Evolutionary conservation across 225 moss, liverwort and hornwort genomes (phyloP), one percentile per base, ranked within the genome.

Genomic region (Bryum argenteum): DNA sequence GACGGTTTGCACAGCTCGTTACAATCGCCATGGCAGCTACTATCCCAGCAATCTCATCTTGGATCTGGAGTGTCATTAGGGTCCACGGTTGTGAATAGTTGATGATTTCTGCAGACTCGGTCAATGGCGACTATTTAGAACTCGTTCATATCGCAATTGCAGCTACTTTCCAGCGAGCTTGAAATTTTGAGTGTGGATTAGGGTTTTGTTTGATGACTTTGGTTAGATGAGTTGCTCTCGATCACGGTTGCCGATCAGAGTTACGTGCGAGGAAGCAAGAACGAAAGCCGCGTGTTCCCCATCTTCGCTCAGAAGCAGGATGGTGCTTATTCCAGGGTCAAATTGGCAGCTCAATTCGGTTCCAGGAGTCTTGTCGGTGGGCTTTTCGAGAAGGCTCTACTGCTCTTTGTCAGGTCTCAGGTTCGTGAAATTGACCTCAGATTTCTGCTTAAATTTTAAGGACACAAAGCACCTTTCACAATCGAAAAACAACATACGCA

Each of bases 331-430:
- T 74, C 80, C 52, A 41, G 45, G 67, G 48, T 38, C 28, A 56
- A 54, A n/a, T 33, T 70, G 68, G 38, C 74, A 52, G 33, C 51
- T 23, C 75, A 66, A 15, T 71, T 84, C 19, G 77, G 72, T 40
- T 48, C 84, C 58, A 71, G 71, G 53, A 84, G 84, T 58, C 70
- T 87, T 65, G 74, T 87, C 2, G 87, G 87, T 13, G 18, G 61
- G 5, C 33, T 87, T 7, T 68, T 87, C 20, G 87, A 84, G 79
- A 84, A 80, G 75, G 72, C 84, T 23, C 81, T 87, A 72, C 15
- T 76, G 40, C 62, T 77, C 22, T 87, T 81, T 69, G 52, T 87
- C 56, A 84, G 70, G 68, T 58, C 87, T 39, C 84, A 87, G 87
- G 87, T 87, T 23, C 43, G 37, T 57, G 14, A 15, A 53, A 16